Evolutionary conservation across 805 yeast genomes (phyloP).

Genomic region (Pichia nanzhaoensis): DNA sequence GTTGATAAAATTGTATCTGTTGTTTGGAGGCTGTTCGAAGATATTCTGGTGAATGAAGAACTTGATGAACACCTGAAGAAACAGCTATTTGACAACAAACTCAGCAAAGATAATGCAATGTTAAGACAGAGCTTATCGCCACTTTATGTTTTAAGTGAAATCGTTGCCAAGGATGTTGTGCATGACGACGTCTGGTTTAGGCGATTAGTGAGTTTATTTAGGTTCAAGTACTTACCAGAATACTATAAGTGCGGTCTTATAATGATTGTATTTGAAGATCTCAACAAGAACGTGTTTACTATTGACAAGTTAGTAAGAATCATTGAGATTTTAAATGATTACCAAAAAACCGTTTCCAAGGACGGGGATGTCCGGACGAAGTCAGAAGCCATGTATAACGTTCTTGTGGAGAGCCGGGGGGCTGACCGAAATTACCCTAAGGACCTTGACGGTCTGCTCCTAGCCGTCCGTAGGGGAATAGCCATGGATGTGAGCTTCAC

Average conservation of each 20-base stretch:
- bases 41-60: constrained; percentile 43
- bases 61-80: constrained; percentile 24
- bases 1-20: constrained; percentile 42
- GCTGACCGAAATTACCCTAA: constrained; percentile 5
- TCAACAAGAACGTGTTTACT: constrained; percentile 15
- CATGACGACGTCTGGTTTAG: constrained; percentile 23
- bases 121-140: constrained; percentile 67
- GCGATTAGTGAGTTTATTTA: constrained; percentile 35
- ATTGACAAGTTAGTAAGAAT: constrained; percentile 21
- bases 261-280: constrained; percentile 38
- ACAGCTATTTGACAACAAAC: constrained; percentile 2
- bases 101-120: constrained; percentile 33
- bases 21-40: constrained; percentile 60
- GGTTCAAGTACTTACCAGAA: constrained; percentile 47
- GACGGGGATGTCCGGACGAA: constrained; percentile 11
- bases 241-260: constrained; percentile 44
- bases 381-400: constrained; percentile 17
- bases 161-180: constrained; percentile 31
- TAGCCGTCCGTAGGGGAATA: constrained; percentile 20
- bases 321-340: constrained; percentile 22
- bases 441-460: constrained; percentile 13
- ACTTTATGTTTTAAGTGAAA: constrained; percentile 54
- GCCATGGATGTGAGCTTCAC: constrained; percentile 25
- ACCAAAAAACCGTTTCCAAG: constrained; percentile 16
- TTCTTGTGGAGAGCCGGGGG: constrained; percentile 15